A percentile compares a stretch with the other conserved stretches of the same genome.
These are phyloP conservation scores for Penicillium subrubescens DNA, from an alignment of 495 filamentous ascomycete genomes.

Conservation along the genomic window DNA sequence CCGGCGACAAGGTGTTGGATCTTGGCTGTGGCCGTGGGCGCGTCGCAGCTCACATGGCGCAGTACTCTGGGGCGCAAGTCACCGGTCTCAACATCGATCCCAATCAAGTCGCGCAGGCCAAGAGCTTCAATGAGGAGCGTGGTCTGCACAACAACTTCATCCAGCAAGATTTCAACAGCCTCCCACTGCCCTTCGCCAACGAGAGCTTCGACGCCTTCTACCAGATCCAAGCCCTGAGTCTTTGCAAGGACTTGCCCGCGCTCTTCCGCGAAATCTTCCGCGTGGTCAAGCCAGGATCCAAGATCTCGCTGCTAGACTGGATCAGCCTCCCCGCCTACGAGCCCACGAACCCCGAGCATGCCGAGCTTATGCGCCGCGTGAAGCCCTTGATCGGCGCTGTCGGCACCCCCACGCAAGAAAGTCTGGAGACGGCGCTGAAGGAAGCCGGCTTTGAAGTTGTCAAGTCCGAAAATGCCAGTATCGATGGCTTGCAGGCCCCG, in stretches of 20 bases:
- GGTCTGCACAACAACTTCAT: constrained; percentile 57
- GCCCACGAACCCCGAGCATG: constrained; percentile 54
- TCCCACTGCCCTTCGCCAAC: constrained; percentile 60
- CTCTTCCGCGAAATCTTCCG: constrained; percentile 59
- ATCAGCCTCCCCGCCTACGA: constrained; percentile 59
- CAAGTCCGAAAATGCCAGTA: constrained; percentile 58
- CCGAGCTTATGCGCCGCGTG: constrained; percentile 59
- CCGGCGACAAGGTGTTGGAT: constrained; percentile 57
- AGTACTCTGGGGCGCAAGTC: constrained; percentile 55
- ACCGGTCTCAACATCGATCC: constrained; percentile 65
- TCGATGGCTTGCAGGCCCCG: constrained; percentile 59
- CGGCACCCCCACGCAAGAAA: constrained; percentile 59
- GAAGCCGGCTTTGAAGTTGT: constrained; percentile 57
- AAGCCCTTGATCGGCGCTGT: constrained; percentile 67
- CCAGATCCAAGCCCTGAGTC: constrained; percentile 63
- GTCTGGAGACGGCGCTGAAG: constrained; percentile 52
- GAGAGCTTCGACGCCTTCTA: constrained; percentile 63
- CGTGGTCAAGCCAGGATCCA: constrained; percentile 59
- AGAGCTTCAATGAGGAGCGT: constrained; percentile 50
- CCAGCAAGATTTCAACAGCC: constrained; percentile 58
- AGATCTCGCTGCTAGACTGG: constrained; percentile 61
- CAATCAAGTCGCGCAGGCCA: constrained; percentile 61
- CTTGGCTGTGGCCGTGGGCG: constrained; percentile 62
- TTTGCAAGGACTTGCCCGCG: constrained; percentile 56
- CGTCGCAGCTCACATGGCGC: constrained; percentile 64